These are phyloP conservation scores for Mycosarcoma mackinlayi DNA, from an alignment of 1,284 basidiomycete genomes.

Conservation along the genomic window DNA sequence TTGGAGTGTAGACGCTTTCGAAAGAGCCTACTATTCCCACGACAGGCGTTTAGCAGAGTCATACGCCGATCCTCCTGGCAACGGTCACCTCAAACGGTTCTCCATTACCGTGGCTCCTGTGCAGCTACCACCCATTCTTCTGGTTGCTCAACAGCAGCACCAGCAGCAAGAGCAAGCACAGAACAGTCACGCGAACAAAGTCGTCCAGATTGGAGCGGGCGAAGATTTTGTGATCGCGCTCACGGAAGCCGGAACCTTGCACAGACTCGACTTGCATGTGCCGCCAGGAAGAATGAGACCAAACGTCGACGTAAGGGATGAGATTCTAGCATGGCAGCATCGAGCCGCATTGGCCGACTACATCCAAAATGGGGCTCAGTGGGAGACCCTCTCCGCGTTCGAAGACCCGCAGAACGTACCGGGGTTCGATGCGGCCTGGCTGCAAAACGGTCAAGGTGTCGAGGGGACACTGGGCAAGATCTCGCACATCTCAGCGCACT, in stretches of 20 bases:
- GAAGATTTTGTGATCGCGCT: constrained; percentile 52
- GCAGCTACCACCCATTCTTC: constrained; percentile 6
- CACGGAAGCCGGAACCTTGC: constrained; percentile 38
- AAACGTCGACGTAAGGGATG: too few relatives aligned
- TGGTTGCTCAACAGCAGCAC: background rate
- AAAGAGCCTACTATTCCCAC: constrained; percentile 8
- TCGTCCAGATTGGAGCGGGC: constrained; percentile 48
- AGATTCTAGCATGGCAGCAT: background rate
- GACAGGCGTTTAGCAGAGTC: constrained; percentile 1
- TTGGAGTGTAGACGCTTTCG: constrained; percentile 12
- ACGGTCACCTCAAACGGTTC: constrained; percentile 5
- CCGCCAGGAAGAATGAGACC: background rate
- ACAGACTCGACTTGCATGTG: constrained; percentile 31
- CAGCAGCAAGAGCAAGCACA: background rate
- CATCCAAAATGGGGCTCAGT: constrained; percentile 7
- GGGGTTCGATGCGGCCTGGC: constrained; percentile 21
- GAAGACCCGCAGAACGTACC: constrained; percentile 4
- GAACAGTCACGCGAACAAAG: background rate
- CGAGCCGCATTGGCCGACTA: background rate
- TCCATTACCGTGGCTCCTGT: constrained; percentile 15
- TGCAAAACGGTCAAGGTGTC: background rate
- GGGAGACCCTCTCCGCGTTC: constrained; percentile 19
- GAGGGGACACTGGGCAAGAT: constrained; percentile 48
- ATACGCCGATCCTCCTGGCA: constrained; percentile 13
- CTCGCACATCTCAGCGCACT: constrained; percentile 83